phyloP scores from a whole-genome alignment of 768 basidiomycete species.

The Mrakia frigida region DNA sequence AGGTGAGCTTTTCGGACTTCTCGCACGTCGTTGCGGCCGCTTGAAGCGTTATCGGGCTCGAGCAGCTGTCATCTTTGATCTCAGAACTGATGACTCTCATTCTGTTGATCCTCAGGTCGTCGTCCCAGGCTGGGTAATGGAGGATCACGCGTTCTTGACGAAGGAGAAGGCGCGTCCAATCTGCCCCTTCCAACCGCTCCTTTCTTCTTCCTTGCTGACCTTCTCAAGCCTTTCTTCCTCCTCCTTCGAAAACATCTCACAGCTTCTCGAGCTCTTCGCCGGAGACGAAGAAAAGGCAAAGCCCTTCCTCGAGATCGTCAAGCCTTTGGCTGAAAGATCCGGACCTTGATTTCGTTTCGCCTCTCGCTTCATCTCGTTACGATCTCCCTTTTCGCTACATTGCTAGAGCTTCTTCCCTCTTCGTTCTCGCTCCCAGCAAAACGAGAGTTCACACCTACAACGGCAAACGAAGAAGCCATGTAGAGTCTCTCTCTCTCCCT shows the following conservation, averaged over 20 bases:
- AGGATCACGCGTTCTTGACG: constrained; percentile 18
- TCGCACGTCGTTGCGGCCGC: not conserved
- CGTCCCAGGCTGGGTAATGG: constrained; percentile 18
- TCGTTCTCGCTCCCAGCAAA: too few species aligned
- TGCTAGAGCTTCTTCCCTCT: too few species aligned
- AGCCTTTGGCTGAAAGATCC: constrained; percentile 6
- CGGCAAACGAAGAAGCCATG: too few species aligned
- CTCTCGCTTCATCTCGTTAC: too few species aligned
- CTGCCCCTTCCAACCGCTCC: not conserved
- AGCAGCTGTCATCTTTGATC: too few species aligned
- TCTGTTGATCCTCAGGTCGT: not conserved
- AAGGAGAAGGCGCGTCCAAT: not conserved
- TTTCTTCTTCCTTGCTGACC: not conserved
- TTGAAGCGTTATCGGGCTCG: too few species aligned
- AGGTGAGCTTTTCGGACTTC: not conserved
- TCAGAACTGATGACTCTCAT: not conserved
- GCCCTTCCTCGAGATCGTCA: constrained; percentile 3
- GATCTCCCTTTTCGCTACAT: too few species aligned
- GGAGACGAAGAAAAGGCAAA: constrained; percentile 16
- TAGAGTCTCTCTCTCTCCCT: too few species aligned
- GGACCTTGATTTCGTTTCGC: too few species aligned
- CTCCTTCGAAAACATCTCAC: not conserved
- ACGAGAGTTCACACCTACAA: too few species aligned
- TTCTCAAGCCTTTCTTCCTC: not conserved
- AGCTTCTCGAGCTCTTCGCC: constrained; percentile 18